These are phyloP conservation scores for Aspergillus hiratsukae DNA, from an alignment of 2,329 filamentous ascomycete species.

Conservation along the genomic window DNA sequence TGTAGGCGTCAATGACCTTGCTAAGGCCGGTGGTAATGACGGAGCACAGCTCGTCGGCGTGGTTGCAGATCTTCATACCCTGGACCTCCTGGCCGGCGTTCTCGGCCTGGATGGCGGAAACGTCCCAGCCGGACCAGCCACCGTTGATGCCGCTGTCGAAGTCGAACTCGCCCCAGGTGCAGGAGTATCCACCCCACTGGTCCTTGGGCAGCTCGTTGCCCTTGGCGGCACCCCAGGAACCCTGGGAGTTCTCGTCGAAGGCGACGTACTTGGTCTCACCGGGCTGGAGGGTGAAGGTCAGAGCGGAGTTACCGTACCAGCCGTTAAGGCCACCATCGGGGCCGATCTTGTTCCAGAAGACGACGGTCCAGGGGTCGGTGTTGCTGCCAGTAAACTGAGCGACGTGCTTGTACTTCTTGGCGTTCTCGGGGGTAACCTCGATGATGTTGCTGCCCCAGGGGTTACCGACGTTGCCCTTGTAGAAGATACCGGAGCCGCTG, in stretches of 20 bases:
- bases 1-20: conserved; percentile 31
- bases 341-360: conserved; percentile 41
- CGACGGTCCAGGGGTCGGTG: conserved; percentile 29
- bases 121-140: conserved; percentile 36
- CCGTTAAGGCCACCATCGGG: conserved; percentile 29
- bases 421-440: conserved; percentile 28
- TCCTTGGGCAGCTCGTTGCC: conserved; percentile 25
- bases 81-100: conserved; percentile 22
- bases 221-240: conserved; percentile 32
- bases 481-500: conserved; percentile 20
- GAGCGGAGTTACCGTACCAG: conserved; percentile 31
- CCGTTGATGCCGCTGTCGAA: conserved; percentile 30
- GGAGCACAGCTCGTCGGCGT: conserved; percentile 26
- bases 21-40: conserved; percentile 21
- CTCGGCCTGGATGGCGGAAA: conserved; percentile 37
- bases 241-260: conserved; percentile 34
- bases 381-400: conserved; percentile 29
- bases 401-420: conserved; percentile 35
- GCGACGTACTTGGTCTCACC: conserved; percentile 34
- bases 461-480: conserved; percentile 32
- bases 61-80: conserved; percentile 36
- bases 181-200: conserved; percentile 28
- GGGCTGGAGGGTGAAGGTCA: conserved; percentile 28
- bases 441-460: conserved; percentile 41
- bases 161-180: conserved; percentile 41